These are phyloP conservation scores for Aphanomyces invadans DNA, from an alignment of 352 stramenopile species.

Conservation along the genomic window DNA sequence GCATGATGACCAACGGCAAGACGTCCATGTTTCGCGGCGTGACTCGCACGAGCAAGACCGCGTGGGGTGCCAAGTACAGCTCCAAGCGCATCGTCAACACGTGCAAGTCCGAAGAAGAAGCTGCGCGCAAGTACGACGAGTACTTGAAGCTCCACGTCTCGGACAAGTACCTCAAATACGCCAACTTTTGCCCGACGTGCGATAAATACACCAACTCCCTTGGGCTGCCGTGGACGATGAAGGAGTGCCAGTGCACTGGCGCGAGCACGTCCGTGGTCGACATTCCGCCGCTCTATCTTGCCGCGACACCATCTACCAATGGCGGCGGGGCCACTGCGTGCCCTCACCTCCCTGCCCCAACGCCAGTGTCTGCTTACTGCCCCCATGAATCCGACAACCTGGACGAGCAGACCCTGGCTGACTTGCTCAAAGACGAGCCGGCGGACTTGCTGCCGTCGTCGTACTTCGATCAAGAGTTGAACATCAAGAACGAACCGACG, in stretches of 20 bases:
- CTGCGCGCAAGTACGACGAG: slow-evolving; percentile 68
- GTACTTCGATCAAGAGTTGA: slow-evolving; percentile 33
- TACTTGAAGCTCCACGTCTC: slow-evolving; percentile 77
- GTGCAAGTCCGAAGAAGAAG: slow-evolving; percentile 81
- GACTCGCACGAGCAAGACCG: slow-evolving; percentile 80
- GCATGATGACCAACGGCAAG: slow-evolving; percentile 79
- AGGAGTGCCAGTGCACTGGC: slow-evolving; percentile 52
- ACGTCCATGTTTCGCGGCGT: slow-evolving; percentile 84
- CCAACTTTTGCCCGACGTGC: slow-evolving; percentile 80
- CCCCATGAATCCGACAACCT: slow-evolving; percentile 28
- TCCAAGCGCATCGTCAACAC: slow-evolving; percentile 84
- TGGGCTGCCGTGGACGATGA: slow-evolving; percentile 57
- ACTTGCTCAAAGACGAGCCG: slow-evolving; percentile 40
- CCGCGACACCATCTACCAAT: too few relatives aligned
- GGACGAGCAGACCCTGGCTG: slow-evolving; percentile 32
- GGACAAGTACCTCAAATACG: slow-evolving; percentile 79
- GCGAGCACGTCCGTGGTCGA: slow-evolving; percentile 27
- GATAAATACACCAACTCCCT: slow-evolving; percentile 76
- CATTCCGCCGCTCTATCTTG: slow-evolving; percentile 26
- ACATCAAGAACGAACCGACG: slow-evolving; percentile 38
- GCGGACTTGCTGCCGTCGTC: slow-evolving; percentile 60
- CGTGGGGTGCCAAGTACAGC: slow-evolving; percentile 83
- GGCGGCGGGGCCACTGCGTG: too few relatives aligned
- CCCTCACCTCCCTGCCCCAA: too few relatives aligned
- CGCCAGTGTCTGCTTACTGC: too few relatives aligned